Base-by-base conservation (phyloP, 2,329 filamentous ascomycete species). In the Lachnellula hyalina region DNA sequence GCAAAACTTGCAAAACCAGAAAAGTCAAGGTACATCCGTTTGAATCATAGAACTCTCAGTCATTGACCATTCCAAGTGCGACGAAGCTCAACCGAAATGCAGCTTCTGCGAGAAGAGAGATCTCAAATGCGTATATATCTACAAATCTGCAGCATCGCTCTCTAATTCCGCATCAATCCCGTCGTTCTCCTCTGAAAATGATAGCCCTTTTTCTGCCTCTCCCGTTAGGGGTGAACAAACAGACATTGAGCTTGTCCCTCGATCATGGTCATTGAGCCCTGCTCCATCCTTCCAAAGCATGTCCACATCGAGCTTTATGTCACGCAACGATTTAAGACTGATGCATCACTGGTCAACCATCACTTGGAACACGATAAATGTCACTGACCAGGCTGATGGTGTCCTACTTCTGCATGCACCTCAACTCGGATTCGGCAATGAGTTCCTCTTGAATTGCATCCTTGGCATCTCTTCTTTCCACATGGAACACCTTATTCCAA, bases 81-180 rank as follows among this genome's bases (percentile, higher is more conserved):
- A 68, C 56, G 66, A 68, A 53, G 48, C 47, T 5, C 62, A 61
- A 35, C 66, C 66, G n/a, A 63, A 52, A 51, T 68, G 66, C 47
- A 41, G 48, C 15, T 67, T 61, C 51, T 68, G 66, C 53, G 52
- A 57, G 5, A 62, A 60, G 48, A 63, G 65, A 53, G 54, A 60
- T 42, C 54, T 68, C 12, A 47, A 40, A n/a, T 68, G 66, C 52
- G 47, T 56, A 11, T 68, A 65, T 52, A 40, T 40, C 17, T 32
- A 40, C 35, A 59, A 55, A 19, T 21, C 53, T 28, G n/a, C 46
- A 15, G 42, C 34, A 32, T 7, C 34, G 36, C 38, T 8, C 11
- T 40, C 55, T 17, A 17, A 5, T 14, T 36, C 38, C n/a, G 14
- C 45, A 23, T 5, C 23, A 36, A 49, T 15, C 28, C 49, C 44